These are phyloP conservation scores for Epichloe sibirici DNA, from an alignment of 2,329 filamentous ascomycete species.

Conservation along the genomic window DNA sequence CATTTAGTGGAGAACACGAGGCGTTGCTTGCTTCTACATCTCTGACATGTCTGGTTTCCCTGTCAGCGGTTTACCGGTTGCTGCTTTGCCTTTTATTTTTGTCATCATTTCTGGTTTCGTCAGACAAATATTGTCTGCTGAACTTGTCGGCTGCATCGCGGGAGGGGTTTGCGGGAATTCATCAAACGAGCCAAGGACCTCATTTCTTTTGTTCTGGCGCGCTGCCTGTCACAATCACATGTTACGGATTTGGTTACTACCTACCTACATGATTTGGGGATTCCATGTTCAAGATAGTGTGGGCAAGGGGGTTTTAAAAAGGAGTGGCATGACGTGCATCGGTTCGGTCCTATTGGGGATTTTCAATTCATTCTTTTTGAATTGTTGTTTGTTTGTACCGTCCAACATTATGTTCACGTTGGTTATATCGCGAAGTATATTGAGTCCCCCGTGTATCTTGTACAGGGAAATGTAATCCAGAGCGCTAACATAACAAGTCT, in stretches of 20 bases:
- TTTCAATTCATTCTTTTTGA: too few relatives aligned
- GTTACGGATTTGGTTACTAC: neutral
- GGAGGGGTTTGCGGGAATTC: neutral
- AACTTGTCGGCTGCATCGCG: neutral
- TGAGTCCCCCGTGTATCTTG: neutral
- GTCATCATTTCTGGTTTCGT: neutral
- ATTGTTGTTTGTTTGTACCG: too few relatives aligned
- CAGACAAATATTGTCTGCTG: neutral
- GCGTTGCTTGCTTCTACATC: neutral
- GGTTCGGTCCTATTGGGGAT: neutral
- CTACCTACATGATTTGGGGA: neutral
- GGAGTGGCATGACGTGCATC: neutral
- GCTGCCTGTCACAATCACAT: too few relatives aligned
- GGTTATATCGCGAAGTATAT: too few relatives aligned
- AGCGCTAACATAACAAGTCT: neutral
- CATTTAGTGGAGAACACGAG: neutral
- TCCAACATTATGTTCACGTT: too few relatives aligned
- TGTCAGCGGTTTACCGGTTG: neutral
- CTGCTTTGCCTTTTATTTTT: neutral
- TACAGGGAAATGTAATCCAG: neutral
- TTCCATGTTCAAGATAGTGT: neutral
- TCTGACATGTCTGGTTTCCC: too few relatives aligned
- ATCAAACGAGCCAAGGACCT: neutral
- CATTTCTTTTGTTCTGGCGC: too few relatives aligned
- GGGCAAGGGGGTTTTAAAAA: slow-evolving; percentile 2